A percentile compares a stretch with the other conserved stretches of the same genome.
phyloP scores from a whole-genome alignment of 2,329 filamentous ascomycete genomes.

The Thyridium curvatum region DNA sequence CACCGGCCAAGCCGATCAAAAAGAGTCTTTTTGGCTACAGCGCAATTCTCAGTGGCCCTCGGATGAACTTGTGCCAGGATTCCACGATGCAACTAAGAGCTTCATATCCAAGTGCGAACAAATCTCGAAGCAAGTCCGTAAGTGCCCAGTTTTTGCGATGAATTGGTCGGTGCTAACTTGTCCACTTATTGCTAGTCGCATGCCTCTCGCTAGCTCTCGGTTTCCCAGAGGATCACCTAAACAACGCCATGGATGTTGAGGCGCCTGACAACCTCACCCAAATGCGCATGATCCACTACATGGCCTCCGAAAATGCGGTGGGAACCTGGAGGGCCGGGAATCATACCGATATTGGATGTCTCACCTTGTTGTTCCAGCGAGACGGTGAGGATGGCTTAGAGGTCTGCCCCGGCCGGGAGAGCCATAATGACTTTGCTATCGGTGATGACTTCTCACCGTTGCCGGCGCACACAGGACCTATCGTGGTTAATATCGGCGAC shows the following conservation, averaged over 20 bases:
- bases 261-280: constrained; percentile 40
- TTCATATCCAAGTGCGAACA: constrained; percentile 42
- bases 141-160: background rate
- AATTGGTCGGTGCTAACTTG: no score
- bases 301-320: constrained; percentile 14
- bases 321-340: constrained; percentile 40
- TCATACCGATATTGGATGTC: constrained; percentile 45
- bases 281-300: constrained; percentile 43
- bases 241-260: constrained; percentile 37
- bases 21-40: constrained; percentile 48
- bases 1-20: constrained; percentile 41
- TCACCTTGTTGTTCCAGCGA: constrained; percentile 46
- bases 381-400: constrained; percentile 44
- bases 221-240: constrained; percentile 27
- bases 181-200: background rate
- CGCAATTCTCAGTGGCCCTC: constrained; percentile 40
- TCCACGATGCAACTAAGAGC: constrained; percentile 25
- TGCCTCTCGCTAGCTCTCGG: background rate
- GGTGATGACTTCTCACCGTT: constrained; percentile 47
- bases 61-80: constrained; percentile 31
- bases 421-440: constrained; percentile 39
- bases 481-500: constrained; percentile 21
- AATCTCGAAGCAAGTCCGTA: constrained; percentile 37
- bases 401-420: constrained; percentile 45
- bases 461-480: constrained; percentile 32